phyloP scores from a whole-genome alignment of 768 basidiomycete species.

The Boletus reticulatus region DNA sequence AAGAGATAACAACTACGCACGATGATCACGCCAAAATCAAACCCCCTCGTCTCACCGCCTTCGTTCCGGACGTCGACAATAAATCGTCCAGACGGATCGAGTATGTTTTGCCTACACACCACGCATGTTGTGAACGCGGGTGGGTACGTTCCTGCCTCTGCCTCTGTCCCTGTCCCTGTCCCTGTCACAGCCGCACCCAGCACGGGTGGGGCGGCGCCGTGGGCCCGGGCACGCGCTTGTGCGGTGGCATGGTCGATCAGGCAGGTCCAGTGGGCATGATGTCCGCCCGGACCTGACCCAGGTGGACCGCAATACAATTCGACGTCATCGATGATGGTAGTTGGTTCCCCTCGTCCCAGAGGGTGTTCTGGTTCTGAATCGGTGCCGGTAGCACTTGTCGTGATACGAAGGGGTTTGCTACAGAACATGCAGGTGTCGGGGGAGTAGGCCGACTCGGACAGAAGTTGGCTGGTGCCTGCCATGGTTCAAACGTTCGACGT shows the following conservation, averaged over 20 bases:
- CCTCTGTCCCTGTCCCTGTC: too few relatives aligned
- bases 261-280: slow-evolving; percentile 29
- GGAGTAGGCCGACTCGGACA: slow-evolving; percentile 9
- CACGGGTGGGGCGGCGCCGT: not conserved
- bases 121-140: slow-evolving; percentile 7
- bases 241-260: slow-evolving; percentile 20
- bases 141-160: not conserved
- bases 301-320: slow-evolving; percentile 23
- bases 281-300: slow-evolving; percentile 19
- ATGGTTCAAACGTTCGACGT: not conserved
- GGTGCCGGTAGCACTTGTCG: not conserved
- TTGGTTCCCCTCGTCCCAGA: not conserved
- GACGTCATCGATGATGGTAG: slow-evolving; percentile 23
- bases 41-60: slow-evolving; percentile 23
- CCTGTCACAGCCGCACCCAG: not conserved
- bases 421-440: slow-evolving; percentile 28
- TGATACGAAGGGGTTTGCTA: slow-evolving; percentile 12
- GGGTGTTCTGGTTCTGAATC: slow-evolving; percentile 2
- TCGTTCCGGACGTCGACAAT: slow-evolving; percentile 28
- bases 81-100: slow-evolving; percentile 15
- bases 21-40: slow-evolving; percentile 27
- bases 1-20: slow-evolving; percentile 13
- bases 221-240: not conserved
- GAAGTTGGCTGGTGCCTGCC: slow-evolving; percentile 3
- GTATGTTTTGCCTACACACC: slow-evolving; percentile 18